phyloP scores from a whole-genome alignment of 108 stramenopile species.

The Nitzschia sp. region DNA sequence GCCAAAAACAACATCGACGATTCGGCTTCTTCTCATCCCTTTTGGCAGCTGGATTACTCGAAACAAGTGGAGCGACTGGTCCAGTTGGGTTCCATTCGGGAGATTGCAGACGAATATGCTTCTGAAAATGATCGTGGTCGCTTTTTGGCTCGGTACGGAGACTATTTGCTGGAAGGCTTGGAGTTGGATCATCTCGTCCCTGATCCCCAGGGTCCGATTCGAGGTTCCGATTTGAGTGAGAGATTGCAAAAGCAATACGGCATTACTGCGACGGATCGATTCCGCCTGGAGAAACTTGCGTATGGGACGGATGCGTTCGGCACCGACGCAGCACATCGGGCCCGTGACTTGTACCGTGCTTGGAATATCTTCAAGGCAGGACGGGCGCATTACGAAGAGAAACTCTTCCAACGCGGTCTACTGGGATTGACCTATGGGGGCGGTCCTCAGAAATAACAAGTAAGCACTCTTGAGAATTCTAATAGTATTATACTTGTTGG shows the following conservation, averaged over 20 bases:
- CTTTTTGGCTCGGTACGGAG: slow-evolving; percentile 72
- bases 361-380: slow-evolving; percentile 83
- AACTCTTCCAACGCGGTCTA: slow-evolving; percentile 67
- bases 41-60: slow-evolving; percentile 57
- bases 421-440: slow-evolving; percentile 51
- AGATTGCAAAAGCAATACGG: slow-evolving; percentile 23
- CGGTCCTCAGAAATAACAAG: background rate
- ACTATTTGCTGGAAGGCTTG: slow-evolving; percentile 75
- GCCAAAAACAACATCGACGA: slow-evolving; percentile 14
- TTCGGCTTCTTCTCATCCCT: slow-evolving; percentile 37
- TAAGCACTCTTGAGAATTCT: too few species aligned
- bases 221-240: slow-evolving; percentile 56
- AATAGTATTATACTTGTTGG: too few species aligned
- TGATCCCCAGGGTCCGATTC: slow-evolving; percentile 76
- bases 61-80: slow-evolving; percentile 66
- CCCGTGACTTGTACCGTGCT: slow-evolving; percentile 61
- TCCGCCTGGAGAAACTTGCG: slow-evolving; percentile 59
- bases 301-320: slow-evolving; percentile 70
- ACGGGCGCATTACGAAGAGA: slow-evolving; percentile 82
- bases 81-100: slow-evolving; percentile 75
- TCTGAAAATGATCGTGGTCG: slow-evolving; percentile 50
- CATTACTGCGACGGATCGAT: slow-evolving; percentile 41
- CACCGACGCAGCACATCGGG: slow-evolving; percentile 44
- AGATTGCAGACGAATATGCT: slow-evolving; percentile 74
- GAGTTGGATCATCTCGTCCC: slow-evolving; percentile 76